These are phyloP conservation scores for Escallonia rubra DNA, from an alignment of 129 eudicot genomes.

Conservation along the genomic window DNA sequence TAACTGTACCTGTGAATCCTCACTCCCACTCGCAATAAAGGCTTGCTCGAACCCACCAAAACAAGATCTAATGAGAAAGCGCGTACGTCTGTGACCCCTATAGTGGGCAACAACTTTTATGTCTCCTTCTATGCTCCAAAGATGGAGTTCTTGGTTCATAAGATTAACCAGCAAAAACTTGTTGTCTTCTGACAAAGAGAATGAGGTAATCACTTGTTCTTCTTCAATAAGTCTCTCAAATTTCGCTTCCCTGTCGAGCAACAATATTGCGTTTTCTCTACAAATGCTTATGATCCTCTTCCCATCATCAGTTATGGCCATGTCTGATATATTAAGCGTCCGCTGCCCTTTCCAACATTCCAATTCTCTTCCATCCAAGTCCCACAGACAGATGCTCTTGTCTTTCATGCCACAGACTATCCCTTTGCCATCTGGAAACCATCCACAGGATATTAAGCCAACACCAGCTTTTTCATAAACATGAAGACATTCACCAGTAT, in stretches of 20 bases:
- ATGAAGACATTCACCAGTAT: constrained; percentile 27
- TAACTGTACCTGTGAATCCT: constrained; percentile 33
- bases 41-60: constrained; percentile 43
- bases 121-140: constrained; percentile 33
- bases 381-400: constrained; percentile 39
- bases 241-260: constrained; percentile 28
- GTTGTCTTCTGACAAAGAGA: constrained; percentile 30
- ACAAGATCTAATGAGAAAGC: constrained; percentile 40
- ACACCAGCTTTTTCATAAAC: constrained; percentile 20
- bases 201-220: constrained; percentile 26
- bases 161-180: constrained; percentile 34
- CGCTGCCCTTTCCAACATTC: constrained; percentile 27
- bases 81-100: constrained; percentile 34
- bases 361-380: constrained; percentile 31
- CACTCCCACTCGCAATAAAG: constrained; percentile 52
- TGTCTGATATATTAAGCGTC: constrained; percentile 21
- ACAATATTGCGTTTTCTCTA: constrained; percentile 15
- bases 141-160: constrained; percentile 40
- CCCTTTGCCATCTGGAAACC: constrained; percentile 37
- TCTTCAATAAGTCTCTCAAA: constrained; percentile 20
- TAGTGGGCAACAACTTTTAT: constrained; percentile 17
- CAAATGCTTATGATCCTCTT: constrained; percentile 24
- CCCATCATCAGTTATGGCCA: constrained; percentile 28
- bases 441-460: constrained; percentile 35
- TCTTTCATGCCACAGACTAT: constrained; percentile 29